Evolutionary conservation across 306 rosid genomes (phyloP).

Genomic region (Vigna mungo): DNA sequence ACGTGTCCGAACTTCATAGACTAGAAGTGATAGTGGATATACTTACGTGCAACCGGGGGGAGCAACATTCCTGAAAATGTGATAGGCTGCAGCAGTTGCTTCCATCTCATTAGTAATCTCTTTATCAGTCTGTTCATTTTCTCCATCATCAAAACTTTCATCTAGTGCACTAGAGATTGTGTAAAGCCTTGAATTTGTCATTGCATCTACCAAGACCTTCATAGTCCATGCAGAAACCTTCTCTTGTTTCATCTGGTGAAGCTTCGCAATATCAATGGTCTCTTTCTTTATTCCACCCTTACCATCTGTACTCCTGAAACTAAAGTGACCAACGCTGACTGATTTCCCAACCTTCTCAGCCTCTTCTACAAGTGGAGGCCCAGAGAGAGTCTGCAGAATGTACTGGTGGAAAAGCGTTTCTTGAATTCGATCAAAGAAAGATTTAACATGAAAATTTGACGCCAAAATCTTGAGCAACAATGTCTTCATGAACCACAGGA

Average conservation of each 20-base stretch:
- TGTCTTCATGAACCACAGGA: constrained; percentile 79
- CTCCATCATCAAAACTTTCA: constrained; percentile 58
- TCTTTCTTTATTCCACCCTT: constrained; percentile 54
- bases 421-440: constrained; percentile 90
- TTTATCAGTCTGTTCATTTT: constrained; percentile 58
- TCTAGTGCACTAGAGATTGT: constrained; percentile 74
- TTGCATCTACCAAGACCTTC: constrained; percentile 89
- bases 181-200: constrained; percentile 78
- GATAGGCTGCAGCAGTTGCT: constrained; percentile 80
- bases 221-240: constrained; percentile 97
- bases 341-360: constrained; percentile 65
- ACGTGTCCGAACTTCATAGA: background rate
- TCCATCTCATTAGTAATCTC: constrained; percentile 95
- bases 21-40: constrained; percentile 17
- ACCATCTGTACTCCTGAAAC: constrained; percentile 65
- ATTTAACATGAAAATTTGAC: constrained; percentile 77
- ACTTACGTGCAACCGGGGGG: constrained; percentile 70
- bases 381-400: constrained; percentile 79
- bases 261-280: constrained; percentile 75
- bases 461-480: constrained; percentile 73
- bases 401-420: constrained; percentile 87
- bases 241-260: constrained; percentile 82
- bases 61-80: constrained; percentile 80
- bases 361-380: constrained; percentile 70
- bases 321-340: constrained; percentile 63